Conservation (phyloP, 192 early-diverging fungal species). For the Backusella australiensis region DNA sequence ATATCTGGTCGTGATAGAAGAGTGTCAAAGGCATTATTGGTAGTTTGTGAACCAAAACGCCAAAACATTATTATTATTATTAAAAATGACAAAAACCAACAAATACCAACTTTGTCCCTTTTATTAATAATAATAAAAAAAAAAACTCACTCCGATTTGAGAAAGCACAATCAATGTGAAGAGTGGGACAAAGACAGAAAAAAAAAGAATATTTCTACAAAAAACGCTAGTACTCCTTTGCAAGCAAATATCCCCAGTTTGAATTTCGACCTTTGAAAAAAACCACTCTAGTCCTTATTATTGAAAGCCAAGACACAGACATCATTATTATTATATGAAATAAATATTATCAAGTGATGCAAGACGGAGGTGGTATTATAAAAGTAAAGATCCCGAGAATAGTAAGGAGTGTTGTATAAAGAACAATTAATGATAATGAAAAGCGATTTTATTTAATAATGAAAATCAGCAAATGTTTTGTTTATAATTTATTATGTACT, state of each 20-base stretch:
- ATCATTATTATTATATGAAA: no score
- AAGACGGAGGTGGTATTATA: no score
- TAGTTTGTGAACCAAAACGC: slow-evolving; percentile 87
- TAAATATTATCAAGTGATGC: no score
- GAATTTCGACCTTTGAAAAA: no score
- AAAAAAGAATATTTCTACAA: not conserved
- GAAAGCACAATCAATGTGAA: not conserved
- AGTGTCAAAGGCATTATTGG: slow-evolving; percentile 87
- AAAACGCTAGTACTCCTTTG: no score
- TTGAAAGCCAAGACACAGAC: no score
- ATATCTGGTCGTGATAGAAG: slow-evolving; percentile 89
- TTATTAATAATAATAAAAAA: not conserved
- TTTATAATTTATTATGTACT: not conserved
- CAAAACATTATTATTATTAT: slow-evolving; percentile 72
- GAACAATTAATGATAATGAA: no score
- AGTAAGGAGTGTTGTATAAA: no score
- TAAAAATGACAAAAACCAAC: not conserved
- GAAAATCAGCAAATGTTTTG: not conserved
- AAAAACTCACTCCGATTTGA: not conserved
- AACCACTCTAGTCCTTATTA: no score
- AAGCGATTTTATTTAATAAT: no score
- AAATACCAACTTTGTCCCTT: not conserved
- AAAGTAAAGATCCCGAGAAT: no score
- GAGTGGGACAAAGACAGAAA: not conserved
- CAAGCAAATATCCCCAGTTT: no score